phyloP scores from a whole-genome alignment of 2,329 filamentous ascomycete genomes.

The Hysterium pulicare region DNA sequence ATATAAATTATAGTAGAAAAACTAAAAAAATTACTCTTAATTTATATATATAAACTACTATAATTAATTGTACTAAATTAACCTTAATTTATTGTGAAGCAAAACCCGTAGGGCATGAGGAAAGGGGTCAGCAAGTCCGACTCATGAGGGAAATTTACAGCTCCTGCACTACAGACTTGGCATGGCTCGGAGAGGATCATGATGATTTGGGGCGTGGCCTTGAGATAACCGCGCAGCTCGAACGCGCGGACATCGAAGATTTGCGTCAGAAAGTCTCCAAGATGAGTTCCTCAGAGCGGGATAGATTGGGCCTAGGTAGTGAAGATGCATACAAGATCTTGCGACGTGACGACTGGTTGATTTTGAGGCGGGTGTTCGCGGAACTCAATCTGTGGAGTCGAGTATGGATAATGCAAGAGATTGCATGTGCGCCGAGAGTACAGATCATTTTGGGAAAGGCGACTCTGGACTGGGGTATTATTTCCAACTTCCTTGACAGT shows the following conservation, averaged over 20 bases:
- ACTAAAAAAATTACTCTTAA: too few relatives aligned
- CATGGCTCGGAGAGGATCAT: conserved; percentile 6
- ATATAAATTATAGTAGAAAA: too few relatives aligned
- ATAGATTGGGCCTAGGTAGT: too few relatives aligned
- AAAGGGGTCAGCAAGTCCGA: conserved; percentile 7
- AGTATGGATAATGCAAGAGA: conserved; percentile 7
- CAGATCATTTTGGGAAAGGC: background rate
- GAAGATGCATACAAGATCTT: too few relatives aligned
- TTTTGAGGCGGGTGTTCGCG: background rate
- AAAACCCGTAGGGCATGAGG: too few relatives aligned
- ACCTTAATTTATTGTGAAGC: too few relatives aligned
- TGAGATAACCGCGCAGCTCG: background rate
- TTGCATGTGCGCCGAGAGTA: conserved; percentile 1
- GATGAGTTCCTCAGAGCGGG: too few relatives aligned
- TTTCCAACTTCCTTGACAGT: conserved; percentile 3
- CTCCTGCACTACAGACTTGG: conserved; percentile 1
- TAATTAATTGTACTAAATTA: too few relatives aligned
- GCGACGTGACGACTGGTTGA: background rate
- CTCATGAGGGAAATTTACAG: conserved; percentile 10
- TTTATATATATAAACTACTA: too few relatives aligned
- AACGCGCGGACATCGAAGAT: background rate
- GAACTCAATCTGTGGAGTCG: background rate
- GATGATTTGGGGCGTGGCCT: background rate
- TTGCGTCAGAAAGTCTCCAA: too few relatives aligned
- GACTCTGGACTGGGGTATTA: conserved; percentile 1